Evolutionary conservation across 257 asterid species (phyloP).

Genomic region (Verbascum thapsus): DNA sequence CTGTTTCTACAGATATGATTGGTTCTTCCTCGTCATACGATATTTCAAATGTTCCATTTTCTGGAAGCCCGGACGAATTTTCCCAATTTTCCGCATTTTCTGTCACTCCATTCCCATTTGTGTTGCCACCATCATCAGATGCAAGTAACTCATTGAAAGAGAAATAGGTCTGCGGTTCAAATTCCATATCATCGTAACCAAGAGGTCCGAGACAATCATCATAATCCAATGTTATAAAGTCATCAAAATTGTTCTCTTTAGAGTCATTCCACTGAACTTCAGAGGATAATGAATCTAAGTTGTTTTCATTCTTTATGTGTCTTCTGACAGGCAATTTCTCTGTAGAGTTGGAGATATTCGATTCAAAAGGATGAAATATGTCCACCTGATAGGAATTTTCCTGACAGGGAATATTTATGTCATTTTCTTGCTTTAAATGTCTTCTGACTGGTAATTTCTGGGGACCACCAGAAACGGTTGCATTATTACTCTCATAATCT

Average conservation of each 20-base stretch:
- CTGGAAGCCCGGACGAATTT: conserved; percentile 41
- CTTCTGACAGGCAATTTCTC: conserved; percentile 58
- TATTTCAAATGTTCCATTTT: conserved; percentile 38
- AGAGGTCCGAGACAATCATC: conserved; percentile 28
- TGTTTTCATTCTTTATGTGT: conserved; percentile 34
- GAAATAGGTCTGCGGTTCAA: conserved; percentile 95
- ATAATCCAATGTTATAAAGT: conserved; percentile 47
- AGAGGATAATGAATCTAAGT: conserved; percentile 33
- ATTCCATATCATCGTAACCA: conserved; percentile 61
- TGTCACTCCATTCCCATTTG: conserved; percentile 32
- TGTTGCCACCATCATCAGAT: conserved; percentile 49
- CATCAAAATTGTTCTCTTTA: conserved; percentile 42
- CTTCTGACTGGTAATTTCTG: conserved; percentile 72
- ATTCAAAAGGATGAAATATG: conserved; percentile 33
- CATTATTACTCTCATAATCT: conserved; percentile 42
- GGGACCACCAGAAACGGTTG: conserved; percentile 44
- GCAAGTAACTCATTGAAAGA: conserved; percentile 74
- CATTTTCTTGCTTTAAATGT: conserved; percentile 51
- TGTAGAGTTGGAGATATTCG: conserved; percentile 39
- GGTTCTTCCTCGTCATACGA: conserved; percentile 41
- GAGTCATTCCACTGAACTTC: conserved; percentile 47
- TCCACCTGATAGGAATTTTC: conserved; percentile 39
- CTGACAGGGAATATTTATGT: conserved; percentile 27
- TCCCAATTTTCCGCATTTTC: conserved; percentile 41
- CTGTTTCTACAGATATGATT: conserved; percentile 31